Conservation (phyloP, 768 basidiomycete genomes). For the Termitomyces sp. region DNA sequence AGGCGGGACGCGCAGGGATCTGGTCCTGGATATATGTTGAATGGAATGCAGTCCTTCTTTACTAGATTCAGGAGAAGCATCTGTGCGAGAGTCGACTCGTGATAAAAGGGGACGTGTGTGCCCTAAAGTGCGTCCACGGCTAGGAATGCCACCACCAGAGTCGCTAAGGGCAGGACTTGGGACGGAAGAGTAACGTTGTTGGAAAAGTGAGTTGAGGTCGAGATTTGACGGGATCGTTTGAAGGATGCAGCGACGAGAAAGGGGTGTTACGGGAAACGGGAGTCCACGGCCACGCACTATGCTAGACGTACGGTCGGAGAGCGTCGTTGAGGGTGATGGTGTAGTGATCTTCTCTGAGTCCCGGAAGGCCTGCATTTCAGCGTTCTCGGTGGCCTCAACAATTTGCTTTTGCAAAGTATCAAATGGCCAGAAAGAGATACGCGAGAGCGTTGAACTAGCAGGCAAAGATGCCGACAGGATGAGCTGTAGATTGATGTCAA, state of each 20-base stretch:
- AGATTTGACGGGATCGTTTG: neutral
- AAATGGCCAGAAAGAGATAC: constrained; percentile 1
- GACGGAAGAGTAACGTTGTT: neutral
- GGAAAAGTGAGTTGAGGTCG: neutral
- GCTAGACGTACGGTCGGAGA: neutral
- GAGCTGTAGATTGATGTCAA: neutral
- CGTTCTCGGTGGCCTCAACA: neutral
- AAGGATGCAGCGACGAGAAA: neutral
- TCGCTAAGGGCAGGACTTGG: neutral
- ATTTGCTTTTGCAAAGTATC: neutral
- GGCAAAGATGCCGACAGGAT: constrained; percentile 2
- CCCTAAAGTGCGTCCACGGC: neutral
- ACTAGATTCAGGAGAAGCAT: neutral
- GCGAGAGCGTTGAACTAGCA: neutral
- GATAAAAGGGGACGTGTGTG: neutral
- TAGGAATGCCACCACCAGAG: neutral
- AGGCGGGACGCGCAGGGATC: neutral
- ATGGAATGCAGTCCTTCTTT: neutral
- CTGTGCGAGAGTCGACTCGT: neutral
- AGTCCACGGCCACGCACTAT: constrained; percentile 7
- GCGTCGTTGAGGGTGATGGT: neutral
- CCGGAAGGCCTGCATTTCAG: neutral
- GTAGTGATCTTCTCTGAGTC: too few species aligned
- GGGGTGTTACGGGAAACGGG: constrained; percentile 4
- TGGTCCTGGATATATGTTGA: neutral